A percentile compares a stretch with the other conserved stretches of the same genome.
Evolutionary conservation across 2,329 filamentous ascomycete genomes (phyloP).

Genomic region (Polychaeton citri): DNA sequence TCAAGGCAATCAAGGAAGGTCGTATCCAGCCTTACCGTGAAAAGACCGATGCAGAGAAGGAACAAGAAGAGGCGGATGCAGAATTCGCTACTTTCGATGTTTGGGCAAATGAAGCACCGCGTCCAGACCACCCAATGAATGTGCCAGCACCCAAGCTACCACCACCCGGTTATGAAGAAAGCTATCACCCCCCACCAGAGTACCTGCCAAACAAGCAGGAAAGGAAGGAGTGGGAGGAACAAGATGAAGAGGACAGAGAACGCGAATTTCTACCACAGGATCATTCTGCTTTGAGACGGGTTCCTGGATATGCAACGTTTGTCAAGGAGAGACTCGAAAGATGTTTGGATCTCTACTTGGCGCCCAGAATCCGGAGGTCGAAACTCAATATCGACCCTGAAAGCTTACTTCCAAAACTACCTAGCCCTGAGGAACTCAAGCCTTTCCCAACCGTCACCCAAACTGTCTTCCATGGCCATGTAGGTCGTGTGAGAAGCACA

Average conservation of each 20-base stretch:
- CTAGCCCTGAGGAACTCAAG: conserved; percentile 81
- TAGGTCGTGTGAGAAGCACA: conserved; percentile 73
- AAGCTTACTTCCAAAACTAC: conserved; percentile 82
- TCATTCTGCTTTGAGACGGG: conserved; percentile 73
- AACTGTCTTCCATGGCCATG: conserved; percentile 75
- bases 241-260: conserved; percentile 80
- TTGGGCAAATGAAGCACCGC: conserved; percentile 82
- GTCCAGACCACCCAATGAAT: conserved; percentile 80
- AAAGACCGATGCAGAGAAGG: conserved; percentile 46
- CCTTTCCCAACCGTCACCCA: conserved; percentile 89
- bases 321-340: conserved; percentile 95
- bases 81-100: conserved; percentile 70
- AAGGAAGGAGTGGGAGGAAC: conserved; percentile 68
- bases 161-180: conserved; percentile 87
- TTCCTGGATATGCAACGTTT: conserved; percentile 79
- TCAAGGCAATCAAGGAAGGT: conserved; percentile 87
- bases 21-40: conserved; percentile 84
- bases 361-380: conserved; percentile 81
- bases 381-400: conserved; percentile 93
- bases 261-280: conserved; percentile 76
- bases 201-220: conserved; percentile 82
- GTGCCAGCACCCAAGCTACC: conserved; percentile 87
- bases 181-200: conserved; percentile 90
- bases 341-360: conserved; percentile 88
- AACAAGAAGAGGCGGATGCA: conserved; percentile 52